A percentile compares a stretch with the other conserved stretches of the same genome.
phyloP scores from a whole-genome alignment of 441 rosid species.

The Macaranga tanarius region DNA sequence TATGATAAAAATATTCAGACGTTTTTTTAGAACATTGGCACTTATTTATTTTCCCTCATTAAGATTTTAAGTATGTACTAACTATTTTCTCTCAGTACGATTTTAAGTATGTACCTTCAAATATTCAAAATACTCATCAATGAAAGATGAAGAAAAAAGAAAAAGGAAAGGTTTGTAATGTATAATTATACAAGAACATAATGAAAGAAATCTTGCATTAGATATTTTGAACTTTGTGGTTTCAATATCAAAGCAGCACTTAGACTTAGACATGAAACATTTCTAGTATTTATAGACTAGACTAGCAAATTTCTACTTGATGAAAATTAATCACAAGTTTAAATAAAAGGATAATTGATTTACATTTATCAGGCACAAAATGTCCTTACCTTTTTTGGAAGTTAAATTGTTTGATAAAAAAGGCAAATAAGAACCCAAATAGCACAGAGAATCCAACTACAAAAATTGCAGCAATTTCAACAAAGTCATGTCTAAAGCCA shows the following conservation, averaged over 20 bases:
- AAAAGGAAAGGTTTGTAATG: too few species aligned
- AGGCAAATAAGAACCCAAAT: conserved; percentile 60
- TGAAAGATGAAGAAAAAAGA: too few species aligned
- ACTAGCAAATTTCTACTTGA: background rate
- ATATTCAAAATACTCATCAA: too few species aligned
- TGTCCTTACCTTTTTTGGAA: conserved; percentile 57
- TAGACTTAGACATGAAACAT: background rate
- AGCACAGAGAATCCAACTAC: conserved; percentile 49
- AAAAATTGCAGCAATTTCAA: conserved; percentile 49
- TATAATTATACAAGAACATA: too few species aligned
- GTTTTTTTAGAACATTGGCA: too few species aligned
- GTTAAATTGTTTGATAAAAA: conserved; percentile 58
- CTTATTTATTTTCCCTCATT: too few species aligned
- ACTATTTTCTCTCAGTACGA: too few species aligned
- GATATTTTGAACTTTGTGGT: background rate
- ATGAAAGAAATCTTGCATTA: background rate
- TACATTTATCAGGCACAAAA: background rate
- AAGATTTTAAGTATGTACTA: too few species aligned
- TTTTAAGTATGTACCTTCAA: too few species aligned
- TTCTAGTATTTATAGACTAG: too few species aligned
- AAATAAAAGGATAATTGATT: background rate
- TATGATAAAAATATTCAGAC: too few species aligned
- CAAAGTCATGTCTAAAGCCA: conserved; percentile 52
- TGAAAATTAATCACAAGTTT: background rate
- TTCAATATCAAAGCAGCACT: background rate